phyloP scores from a whole-genome alignment of 768 basidiomycete genomes.

The Mycena sanguinolenta region DNA sequence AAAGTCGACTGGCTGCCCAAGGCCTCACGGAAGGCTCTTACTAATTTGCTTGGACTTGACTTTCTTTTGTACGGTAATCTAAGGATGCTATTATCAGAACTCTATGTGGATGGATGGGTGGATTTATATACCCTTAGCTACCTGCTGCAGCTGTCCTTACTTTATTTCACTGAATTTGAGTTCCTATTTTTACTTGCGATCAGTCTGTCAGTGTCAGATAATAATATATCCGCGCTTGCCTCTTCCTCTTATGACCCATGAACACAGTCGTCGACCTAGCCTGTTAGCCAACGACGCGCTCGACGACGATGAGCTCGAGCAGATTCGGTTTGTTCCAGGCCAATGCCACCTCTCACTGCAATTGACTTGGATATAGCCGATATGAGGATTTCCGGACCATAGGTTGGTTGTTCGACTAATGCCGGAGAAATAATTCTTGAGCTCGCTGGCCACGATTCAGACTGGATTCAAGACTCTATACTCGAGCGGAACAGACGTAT shows the following conservation, averaged over 20 bases:
- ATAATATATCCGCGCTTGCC: neutral
- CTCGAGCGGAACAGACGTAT: constrained; percentile 87
- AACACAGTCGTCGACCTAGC: constrained; percentile 31
- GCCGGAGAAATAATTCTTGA: neutral
- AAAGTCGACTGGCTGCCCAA: constrained; percentile 70
- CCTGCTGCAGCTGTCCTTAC: constrained; percentile 19
- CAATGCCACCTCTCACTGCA: neutral
- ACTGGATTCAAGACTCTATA: constrained; percentile 97
- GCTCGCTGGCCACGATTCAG: constrained; percentile 45
- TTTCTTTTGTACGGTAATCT: constrained; percentile 26
- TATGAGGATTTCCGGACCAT: constrained; percentile 97
- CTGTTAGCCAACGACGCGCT: constrained; percentile 60
- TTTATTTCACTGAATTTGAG: neutral
- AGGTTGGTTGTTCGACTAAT: constrained; percentile 61
- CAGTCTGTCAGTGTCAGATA: neutral
- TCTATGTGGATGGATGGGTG: constrained; percentile 22
- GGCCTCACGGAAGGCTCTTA: constrained; percentile 41
- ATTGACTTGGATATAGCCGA: constrained; percentile 63
- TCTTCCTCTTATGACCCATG: constrained; percentile 31
- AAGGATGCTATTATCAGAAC: constrained; percentile 22
- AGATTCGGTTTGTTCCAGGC: constrained; percentile 62
- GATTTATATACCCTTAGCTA: constrained; percentile 34
- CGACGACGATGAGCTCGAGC: constrained; percentile 76
- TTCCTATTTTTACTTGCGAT: neutral
- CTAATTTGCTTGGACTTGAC: constrained; percentile 16